Evolutionary conservation across 179 eudicot species (phyloP).

Genomic region (Vitellaria paradoxa): DNA sequence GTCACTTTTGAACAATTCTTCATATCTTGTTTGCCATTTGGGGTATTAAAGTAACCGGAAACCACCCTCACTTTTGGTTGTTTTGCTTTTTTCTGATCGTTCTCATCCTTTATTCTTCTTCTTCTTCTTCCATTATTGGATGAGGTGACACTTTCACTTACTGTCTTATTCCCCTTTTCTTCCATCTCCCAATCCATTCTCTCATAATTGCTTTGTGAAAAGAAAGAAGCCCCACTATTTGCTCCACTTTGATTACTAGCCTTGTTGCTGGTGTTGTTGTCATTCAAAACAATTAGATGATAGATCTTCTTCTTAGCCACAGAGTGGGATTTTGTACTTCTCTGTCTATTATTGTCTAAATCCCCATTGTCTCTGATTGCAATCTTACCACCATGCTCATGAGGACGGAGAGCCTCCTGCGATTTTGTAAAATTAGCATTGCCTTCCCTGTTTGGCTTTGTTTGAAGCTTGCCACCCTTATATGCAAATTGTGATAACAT

Average conservation of each 20-base stretch:
- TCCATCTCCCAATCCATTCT: not conserved
- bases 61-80: slow-evolving; percentile 20
- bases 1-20: not conserved
- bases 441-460: not conserved
- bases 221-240: not conserved
- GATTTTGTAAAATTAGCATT: not conserved
- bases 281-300: not conserved
- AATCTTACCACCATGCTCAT: not conserved
- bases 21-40: not conserved
- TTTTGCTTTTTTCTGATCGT: not conserved
- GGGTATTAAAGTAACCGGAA: slow-evolving; percentile 17
- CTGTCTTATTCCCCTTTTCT: not conserved
- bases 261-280: not conserved
- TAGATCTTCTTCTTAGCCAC: not conserved
- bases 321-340: not conserved
- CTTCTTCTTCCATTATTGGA: not conserved
- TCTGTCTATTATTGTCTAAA: not conserved
- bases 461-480: not conserved
- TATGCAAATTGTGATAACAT: slow-evolving; percentile 12
- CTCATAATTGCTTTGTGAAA: not conserved
- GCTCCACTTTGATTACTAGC: not conserved
- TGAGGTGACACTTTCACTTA: not conserved
- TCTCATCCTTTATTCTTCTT: not conserved
- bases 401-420: not conserved
- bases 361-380: not conserved